Evolutionary conservation across 768 basidiomycete species (phyloP).

Genomic region (Cystoderma amianthinum): DNA sequence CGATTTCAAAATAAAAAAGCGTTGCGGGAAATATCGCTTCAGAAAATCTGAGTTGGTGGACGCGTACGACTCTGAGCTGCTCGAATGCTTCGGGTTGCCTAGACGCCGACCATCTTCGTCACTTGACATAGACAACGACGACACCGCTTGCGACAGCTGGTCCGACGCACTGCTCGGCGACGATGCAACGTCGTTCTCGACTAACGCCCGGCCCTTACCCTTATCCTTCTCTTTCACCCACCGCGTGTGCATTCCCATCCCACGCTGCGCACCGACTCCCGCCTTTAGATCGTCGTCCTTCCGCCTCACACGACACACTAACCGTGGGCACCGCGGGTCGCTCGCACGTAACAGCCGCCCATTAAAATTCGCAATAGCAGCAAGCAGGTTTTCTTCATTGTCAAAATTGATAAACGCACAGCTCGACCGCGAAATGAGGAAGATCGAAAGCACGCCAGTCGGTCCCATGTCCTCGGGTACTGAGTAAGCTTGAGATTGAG

Average conservation of each 20-base stretch:
- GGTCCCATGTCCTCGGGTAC: slow-evolving; percentile 4
- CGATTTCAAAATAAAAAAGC: slow-evolving; percentile 93
- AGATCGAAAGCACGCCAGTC: slow-evolving; percentile 75
- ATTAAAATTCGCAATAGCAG: slow-evolving; percentile 69
- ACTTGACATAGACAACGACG: slow-evolving; percentile 28
- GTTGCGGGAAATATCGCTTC: slow-evolving; percentile 66
- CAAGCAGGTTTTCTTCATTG: slow-evolving; percentile 49
- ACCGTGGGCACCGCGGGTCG: slow-evolving; percentile 65
- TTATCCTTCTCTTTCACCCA: slow-evolving; percentile 66
- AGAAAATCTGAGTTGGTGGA: slow-evolving; percentile 86
- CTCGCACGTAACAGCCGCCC: slow-evolving; percentile 60
- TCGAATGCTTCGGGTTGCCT: slow-evolving; percentile 28
- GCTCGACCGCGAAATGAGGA: slow-evolving; percentile 90
- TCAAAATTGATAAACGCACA: slow-evolving; percentile 93
- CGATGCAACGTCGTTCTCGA: slow-evolving; percentile 10
- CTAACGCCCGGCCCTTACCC: slow-evolving; percentile 22
- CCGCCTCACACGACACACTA: slow-evolving; percentile 79
- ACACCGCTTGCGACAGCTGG: slow-evolving; percentile 15
- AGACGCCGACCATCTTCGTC: slow-evolving; percentile 27
- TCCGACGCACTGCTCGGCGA: slow-evolving; percentile 14
- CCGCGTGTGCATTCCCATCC: slow-evolving; percentile 74
- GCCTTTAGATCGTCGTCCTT: slow-evolving; percentile 82
- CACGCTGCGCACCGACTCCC: slow-evolving; percentile 89
- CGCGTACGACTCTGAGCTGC: slow-evolving; percentile 62
- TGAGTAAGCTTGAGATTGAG: slow-evolving; percentile 10